Percentiles rank a stretch among this genome's conserved stretches.
phyloP scores from a whole-genome alignment of 306 rosid species.

The Glycine tomentella region DNA sequence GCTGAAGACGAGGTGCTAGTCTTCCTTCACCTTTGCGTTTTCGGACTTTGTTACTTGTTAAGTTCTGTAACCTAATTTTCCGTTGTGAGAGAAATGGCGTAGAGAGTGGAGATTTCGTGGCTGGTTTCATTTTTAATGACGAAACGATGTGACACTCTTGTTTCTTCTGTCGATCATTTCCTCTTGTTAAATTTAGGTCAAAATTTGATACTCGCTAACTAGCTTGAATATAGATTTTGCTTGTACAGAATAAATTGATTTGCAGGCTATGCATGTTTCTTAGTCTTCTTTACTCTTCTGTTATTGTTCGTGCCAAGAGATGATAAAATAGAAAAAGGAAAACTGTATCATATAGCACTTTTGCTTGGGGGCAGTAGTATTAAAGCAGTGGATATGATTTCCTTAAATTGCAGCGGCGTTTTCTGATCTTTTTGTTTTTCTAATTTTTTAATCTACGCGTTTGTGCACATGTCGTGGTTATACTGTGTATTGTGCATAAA shows the following conservation, averaged over 20 bases:
- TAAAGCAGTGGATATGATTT: constrained; percentile 29
- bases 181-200: constrained; percentile 43
- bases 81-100: constrained; percentile 6
- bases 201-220: constrained; percentile 29
- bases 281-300: constrained; percentile 3
- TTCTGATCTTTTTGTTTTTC: constrained; percentile 24
- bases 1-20: constrained; percentile 96
- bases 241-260: background rate
- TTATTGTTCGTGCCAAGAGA: constrained; percentile 2
- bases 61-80: constrained; percentile 12
- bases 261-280: constrained; percentile 10
- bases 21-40: constrained; percentile 14
- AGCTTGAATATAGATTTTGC: constrained; percentile 18
- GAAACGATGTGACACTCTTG: constrained; percentile 36
- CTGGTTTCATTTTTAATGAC: background rate
- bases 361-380: constrained; percentile 1
- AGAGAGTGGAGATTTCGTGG: constrained; percentile 33
- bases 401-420: background rate
- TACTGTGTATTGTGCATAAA: constrained; percentile 1
- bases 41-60: background rate
- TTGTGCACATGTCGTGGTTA: constrained; percentile 5
- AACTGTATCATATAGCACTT: constrained; percentile 23
- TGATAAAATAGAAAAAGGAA: constrained; percentile 11
- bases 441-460: background rate
- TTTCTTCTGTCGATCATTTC: background rate